Base-by-base conservation (phyloP, 2,329 filamentous ascomycete species). In the Fusarium piperis region DNA sequence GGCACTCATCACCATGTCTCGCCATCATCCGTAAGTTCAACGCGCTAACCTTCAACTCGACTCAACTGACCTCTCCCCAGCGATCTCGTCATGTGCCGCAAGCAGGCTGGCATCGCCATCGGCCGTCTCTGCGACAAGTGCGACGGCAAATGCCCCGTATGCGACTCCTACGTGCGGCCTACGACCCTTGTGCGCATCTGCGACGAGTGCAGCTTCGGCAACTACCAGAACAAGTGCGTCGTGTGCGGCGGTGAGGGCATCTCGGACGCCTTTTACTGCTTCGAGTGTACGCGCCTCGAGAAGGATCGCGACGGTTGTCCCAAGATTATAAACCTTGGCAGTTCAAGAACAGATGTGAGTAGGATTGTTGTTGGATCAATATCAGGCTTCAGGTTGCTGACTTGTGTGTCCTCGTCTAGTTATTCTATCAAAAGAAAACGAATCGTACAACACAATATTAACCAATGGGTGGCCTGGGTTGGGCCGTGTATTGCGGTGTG, bases 141-240 rank as follows among this genome's bases (percentile, higher is more conserved):
- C 87, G 96, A 99, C 85, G 96, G 96, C 83, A 99, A 99, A 87
- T 99, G 96, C 79, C 96, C 96, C 74, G 95, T 99, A 68, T 99
- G 96, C 90, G 96, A 99, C 82, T 97, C 94, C 68, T 99, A 99
- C 89, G 96, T 99, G 72, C 95, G 96, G 16, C 96, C 96, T 13
- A 99, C 96, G 30, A 98, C 96, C 10, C 92, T 98, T 64, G 96
- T 97, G 68, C 94, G 95, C 79, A 98, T 99, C 85, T 99, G 96
- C 87, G 96, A 99, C 86, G 96, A 99, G 85, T 99, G 96, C 88
- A 95, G 93, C 81, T 99, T 99, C 82, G 96, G 96, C 80, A 99
- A 99, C 88, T 99, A 98, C 87, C 96, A 98, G 85, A 99, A 99
- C 87, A 99, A 99, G 84, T 99, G 96, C 81, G 94, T 99, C 75